These are phyloP conservation scores for Triticum turgidum DNA, from an alignment of 176 grass and related monocot genomes.

Conservation along the genomic window DNA sequence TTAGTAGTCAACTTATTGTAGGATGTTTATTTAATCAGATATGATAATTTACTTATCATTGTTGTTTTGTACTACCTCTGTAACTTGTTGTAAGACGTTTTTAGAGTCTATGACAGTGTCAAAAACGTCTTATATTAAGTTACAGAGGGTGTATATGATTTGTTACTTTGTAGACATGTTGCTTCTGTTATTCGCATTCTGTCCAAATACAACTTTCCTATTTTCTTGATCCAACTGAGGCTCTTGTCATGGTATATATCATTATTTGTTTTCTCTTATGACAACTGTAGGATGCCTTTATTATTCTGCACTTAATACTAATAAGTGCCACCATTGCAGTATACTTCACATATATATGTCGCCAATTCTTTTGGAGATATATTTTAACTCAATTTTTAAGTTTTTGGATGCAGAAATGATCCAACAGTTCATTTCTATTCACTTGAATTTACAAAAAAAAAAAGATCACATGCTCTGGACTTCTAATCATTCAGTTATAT, in stretches of 20 bases:
- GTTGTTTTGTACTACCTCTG: not conserved
- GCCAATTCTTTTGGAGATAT: not conserved
- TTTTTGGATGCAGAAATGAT: not conserved
- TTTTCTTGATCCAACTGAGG: not conserved
- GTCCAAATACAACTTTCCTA: not conserved
- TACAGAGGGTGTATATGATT: not conserved
- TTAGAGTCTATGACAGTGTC: no score
- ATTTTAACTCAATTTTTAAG: not conserved
- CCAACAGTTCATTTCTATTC: not conserved
- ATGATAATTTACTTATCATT: not conserved
- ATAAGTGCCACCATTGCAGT: not conserved
- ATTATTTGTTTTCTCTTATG: not conserved
- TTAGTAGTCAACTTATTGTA: not conserved
- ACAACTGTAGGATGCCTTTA: not conserved
- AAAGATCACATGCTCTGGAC: not conserved
- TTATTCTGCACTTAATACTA: not conserved
- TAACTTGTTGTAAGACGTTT: no score
- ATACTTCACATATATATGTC: not conserved
- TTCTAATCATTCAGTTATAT: not conserved
- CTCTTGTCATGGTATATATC: not conserved
- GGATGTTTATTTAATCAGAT: constrained; percentile 11
- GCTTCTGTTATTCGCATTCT: not conserved
- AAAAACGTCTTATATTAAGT: no score
- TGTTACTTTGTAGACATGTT: constrained; percentile 5
- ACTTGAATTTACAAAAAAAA: not conserved